phyloP scores from a whole-genome alignment of 2,329 filamentous ascomycete genomes.

The Penicillium sp. region DNA sequence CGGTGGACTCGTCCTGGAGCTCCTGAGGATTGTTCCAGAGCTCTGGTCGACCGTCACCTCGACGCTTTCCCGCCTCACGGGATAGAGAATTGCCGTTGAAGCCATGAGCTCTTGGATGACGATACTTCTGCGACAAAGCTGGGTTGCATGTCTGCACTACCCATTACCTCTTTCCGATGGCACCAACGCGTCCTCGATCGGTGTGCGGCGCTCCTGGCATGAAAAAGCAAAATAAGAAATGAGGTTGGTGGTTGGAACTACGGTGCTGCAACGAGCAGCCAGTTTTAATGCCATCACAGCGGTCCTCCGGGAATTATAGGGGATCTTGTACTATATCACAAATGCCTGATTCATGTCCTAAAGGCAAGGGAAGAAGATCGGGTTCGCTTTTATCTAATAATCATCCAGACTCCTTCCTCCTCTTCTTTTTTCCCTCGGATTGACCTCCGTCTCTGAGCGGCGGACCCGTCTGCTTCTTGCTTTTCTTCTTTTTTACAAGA shows the following conservation, averaged over 20 bases:
- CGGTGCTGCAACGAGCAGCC: too few relatives aligned
- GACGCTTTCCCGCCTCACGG: slow-evolving; percentile 26
- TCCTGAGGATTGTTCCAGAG: slow-evolving; percentile 47
- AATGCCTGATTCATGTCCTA: not conserved
- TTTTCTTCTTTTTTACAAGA: slow-evolving; percentile 57
- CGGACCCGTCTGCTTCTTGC: slow-evolving; percentile 23
- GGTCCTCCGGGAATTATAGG: not conserved
- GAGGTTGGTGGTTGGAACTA: too few relatives aligned
- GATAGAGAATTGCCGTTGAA: slow-evolving; percentile 11
- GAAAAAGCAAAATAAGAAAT: too few relatives aligned
- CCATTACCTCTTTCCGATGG: not conserved
- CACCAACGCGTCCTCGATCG: too few relatives aligned
- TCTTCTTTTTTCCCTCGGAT: slow-evolving; percentile 12
- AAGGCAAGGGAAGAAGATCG: not conserved
- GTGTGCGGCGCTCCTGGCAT: too few relatives aligned
- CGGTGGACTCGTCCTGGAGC: slow-evolving; percentile 59
- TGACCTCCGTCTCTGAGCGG: slow-evolving; percentile 1
- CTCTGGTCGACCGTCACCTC: slow-evolving; percentile 38
- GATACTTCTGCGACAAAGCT: slow-evolving; percentile 12
- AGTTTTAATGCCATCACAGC: too few relatives aligned
- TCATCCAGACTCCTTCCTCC: slow-evolving; percentile 21
- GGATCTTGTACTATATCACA: not conserved
- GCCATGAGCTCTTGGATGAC: too few relatives aligned
- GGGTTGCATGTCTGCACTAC: not conserved
- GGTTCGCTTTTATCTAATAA: not conserved